Conservation (phyloP, 2,329 filamentous ascomycete species). For the Alternaria metachromatica region DNA sequence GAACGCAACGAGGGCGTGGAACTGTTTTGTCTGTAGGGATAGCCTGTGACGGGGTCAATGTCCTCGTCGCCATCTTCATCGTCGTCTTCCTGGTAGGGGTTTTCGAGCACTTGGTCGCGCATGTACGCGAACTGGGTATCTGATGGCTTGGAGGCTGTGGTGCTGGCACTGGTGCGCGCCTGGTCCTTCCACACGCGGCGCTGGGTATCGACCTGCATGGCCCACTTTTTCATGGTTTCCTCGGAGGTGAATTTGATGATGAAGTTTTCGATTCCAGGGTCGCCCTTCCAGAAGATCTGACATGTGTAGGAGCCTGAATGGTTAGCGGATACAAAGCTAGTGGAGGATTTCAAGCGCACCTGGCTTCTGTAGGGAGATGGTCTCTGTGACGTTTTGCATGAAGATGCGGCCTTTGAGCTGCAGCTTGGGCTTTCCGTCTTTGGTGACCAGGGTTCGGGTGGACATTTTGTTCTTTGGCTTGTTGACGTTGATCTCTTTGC, state of each 20-base stretch:
- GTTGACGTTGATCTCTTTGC: conserved; percentile 89
- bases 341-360: conserved; percentile 61
- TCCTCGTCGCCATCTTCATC: conserved; percentile 63
- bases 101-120: conserved; percentile 73
- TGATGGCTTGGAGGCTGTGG: conserved; percentile 60
- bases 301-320: conserved; percentile 83
- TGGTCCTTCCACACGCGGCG: conserved; percentile 60
- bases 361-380: conserved; percentile 85
- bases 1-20: conserved; percentile 78
- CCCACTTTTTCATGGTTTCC: conserved; percentile 93
- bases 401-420: conserved; percentile 97
- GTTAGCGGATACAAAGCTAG: background rate
- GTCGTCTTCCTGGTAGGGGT: conserved; percentile 75
- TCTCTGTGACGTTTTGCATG: conserved; percentile 98
- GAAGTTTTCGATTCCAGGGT: conserved; percentile 94
- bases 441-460: conserved; percentile 73
- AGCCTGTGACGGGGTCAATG: conserved; percentile 47
- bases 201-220: conserved; percentile 77
- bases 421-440: conserved; percentile 75
- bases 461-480: conserved; percentile 75
- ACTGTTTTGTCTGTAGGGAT: conserved; percentile 68
- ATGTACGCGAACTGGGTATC: conserved; percentile 83
- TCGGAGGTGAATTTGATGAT: conserved; percentile 93
- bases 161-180: conserved; percentile 59
- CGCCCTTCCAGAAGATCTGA: conserved; percentile 98